Conservation (phyloP, 2,329 filamentous ascomycete species). For the Emmonsiellopsis sp. region DNA sequence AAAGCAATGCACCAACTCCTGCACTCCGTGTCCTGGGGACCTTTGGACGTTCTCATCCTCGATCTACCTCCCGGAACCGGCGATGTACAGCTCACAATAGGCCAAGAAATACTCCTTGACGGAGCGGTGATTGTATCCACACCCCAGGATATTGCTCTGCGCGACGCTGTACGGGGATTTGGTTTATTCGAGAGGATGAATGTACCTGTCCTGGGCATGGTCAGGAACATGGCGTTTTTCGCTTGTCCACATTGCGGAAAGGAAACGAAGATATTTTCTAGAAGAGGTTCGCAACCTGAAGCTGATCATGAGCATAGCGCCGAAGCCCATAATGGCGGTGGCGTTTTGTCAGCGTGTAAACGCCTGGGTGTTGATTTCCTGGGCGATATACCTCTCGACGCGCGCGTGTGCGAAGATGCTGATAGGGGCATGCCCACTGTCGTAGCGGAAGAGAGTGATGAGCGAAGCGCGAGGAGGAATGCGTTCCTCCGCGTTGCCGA, state of each 20-base stretch:
- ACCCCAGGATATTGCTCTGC: slow-evolving; percentile 83
- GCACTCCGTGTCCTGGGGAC: slow-evolving; percentile 90
- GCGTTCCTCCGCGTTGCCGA: slow-evolving; percentile 66
- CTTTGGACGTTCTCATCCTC: slow-evolving; percentile 76
- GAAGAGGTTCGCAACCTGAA: slow-evolving; percentile 16
- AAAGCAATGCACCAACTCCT: slow-evolving; percentile 93
- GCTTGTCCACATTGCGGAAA: slow-evolving; percentile 67
- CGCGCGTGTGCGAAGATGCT: slow-evolving; percentile 76
- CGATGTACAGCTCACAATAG: slow-evolving; percentile 93
- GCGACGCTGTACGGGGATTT: slow-evolving; percentile 85
- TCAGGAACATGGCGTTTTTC: slow-evolving; percentile 88
- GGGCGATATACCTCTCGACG: slow-evolving; percentile 81
- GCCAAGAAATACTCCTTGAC: slow-evolving; percentile 83
- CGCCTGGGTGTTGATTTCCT: slow-evolving; percentile 70
- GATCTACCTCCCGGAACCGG: slow-evolving; percentile 92
- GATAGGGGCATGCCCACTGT: slow-evolving; percentile 84
- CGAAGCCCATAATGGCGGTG: slow-evolving; percentile 40
- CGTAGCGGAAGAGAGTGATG: slow-evolving; percentile 61
- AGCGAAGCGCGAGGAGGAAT: slow-evolving; percentile 56
- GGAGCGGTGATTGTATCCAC: slow-evolving; percentile 82
- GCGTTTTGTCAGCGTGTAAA: slow-evolving; percentile 59
- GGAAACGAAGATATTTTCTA: slow-evolving; percentile 67
- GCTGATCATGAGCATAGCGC: slow-evolving; percentile 8
- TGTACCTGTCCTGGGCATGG: slow-evolving; percentile 69
- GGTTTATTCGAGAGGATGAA: slow-evolving; percentile 85